Conservation (phyloP, 2,329 filamentous ascomycete species). For the Coleophoma crateriformis region DNA sequence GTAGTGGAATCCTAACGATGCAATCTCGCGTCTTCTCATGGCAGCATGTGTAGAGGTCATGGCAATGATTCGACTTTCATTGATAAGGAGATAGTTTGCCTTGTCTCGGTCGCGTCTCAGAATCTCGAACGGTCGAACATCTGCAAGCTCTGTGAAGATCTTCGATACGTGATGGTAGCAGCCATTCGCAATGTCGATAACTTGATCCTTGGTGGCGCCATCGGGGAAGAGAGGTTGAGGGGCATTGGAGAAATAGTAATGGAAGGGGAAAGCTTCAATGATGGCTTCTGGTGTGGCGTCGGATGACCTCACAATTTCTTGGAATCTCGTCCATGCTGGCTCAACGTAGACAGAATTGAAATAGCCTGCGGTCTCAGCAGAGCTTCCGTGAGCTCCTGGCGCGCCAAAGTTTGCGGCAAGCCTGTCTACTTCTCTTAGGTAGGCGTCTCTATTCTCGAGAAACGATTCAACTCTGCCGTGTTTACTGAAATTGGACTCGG, state of each 20-base stretch:
- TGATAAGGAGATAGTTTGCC: conserved; percentile 90
- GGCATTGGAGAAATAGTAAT: conserved; percentile 78
- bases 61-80: conserved; percentile 93
- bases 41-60: conserved; percentile 99
- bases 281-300: conserved; percentile 56
- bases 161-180: conserved; percentile 86
- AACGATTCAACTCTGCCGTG: conserved; percentile 93
- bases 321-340: conserved; percentile 84
- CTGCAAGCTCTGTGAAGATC: conserved; percentile 87
- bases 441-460: conserved; percentile 75
- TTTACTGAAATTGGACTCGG: conserved; percentile 85
- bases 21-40: conserved; percentile 88
- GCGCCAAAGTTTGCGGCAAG: conserved; percentile 80
- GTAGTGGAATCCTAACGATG: conserved; percentile 88
- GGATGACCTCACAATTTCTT: conserved; percentile 53
- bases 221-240: conserved; percentile 79
- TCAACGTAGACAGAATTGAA: conserved; percentile 90
- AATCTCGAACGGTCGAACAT: conserved; percentile 93
- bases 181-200: conserved; percentile 72
- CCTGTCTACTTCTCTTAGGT: conserved; percentile 78
- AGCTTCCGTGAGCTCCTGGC: conserved; percentile 90
- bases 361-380: conserved; percentile 94
- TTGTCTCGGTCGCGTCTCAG: conserved; percentile 84
- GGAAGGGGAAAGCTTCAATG: conserved; percentile 76
- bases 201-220: conserved; percentile 56